These are phyloP conservation scores for Rubroboletus pulcherrimus DNA, from an alignment of 768 basidiomycete species.

Conservation along the genomic window DNA sequence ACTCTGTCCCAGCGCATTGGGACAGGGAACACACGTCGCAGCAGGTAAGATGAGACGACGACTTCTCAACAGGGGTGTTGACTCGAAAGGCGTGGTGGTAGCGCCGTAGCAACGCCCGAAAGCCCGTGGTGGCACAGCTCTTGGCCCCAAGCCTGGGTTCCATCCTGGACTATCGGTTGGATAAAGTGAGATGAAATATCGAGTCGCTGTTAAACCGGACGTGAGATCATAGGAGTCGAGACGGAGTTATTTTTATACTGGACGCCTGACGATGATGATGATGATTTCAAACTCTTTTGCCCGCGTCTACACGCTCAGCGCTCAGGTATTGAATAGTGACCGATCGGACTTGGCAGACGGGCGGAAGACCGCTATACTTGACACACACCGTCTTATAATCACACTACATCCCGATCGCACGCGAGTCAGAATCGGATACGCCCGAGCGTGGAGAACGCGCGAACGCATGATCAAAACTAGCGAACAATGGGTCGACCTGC, in stretches of 20 bases:
- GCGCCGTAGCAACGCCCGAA: conserved; percentile 9
- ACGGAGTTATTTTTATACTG: background rate
- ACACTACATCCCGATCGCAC: conserved; percentile 1
- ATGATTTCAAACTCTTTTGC: background rate
- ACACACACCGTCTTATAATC: conserved; percentile 13
- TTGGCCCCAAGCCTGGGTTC: background rate
- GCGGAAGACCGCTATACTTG: conserved; percentile 3
- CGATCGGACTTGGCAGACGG: conserved; percentile 1
- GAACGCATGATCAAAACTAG: conserved; percentile 12
- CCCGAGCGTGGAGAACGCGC: conserved; percentile 1
- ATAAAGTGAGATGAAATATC: background rate
- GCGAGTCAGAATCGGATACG: background rate
- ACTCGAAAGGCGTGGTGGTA: conserved; percentile 5
- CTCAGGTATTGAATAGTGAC: background rate
- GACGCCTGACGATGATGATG: background rate
- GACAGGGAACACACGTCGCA: background rate
- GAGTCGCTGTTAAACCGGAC: background rate
- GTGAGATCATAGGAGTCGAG: background rate
- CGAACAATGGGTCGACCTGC: conserved; percentile 17
- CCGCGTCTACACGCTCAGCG: background rate
- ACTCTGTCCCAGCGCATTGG: conserved; percentile 10
- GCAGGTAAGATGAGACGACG: conserved; percentile 9
- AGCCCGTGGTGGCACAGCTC: background rate
- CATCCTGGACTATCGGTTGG: background rate
- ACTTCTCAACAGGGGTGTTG: conserved; percentile 12